Evolutionary conservation across 768 basidiomycete species (phyloP), one percentile per base, ranked within the genome.

Genomic region (Cantharellus cinnabarinus): DNA sequence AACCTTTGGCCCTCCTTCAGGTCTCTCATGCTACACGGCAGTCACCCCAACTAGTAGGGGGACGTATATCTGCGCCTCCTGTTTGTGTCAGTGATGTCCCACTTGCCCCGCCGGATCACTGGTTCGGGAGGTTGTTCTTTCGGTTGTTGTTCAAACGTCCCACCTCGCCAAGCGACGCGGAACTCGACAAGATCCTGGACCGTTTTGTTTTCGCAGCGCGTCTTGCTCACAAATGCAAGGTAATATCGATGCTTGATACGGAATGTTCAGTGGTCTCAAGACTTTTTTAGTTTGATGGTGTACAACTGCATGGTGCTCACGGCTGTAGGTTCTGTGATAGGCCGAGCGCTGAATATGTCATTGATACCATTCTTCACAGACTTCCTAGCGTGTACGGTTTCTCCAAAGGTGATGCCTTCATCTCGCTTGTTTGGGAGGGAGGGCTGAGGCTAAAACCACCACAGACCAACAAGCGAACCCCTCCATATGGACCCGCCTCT

Each of bases 281-380:
- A 10, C 35, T 54, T 54, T 54, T 54, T 37, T 37, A 54, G 0
- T 93, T 90, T 67, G 87, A 94, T 62, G 91, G 93, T 0, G 71
- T 94, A 2, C 79, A 95, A 65, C 62, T 97, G 5, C 93, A 95
- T 67, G 83, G 75, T 35, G 82, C 82, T 1, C 89, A 93, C 68
- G 89, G 89, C 42, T 91, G 85, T 88, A 58, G 69, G 85, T 77
- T 3, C 40, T 20, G 20, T 60, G 2, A 7, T 29, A 1, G 20
- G 20, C 20, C 20, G 20, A 29, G 20, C 20, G 20, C 20, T 29
- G 20, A 29, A 29, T 29, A 29, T 29, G 20, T 29, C 20, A 29
- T 29, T 29, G 20, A 29, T 29, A 29, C 20, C 20, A 29, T 29
- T 29, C 20, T 29, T 29, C 20, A 29, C 20, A 89, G 87, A 90